These are phyloP conservation scores for Besnoitia besnoiti DNA, from an alignment of 169 alveolate species.

Conservation along the genomic window DNA sequence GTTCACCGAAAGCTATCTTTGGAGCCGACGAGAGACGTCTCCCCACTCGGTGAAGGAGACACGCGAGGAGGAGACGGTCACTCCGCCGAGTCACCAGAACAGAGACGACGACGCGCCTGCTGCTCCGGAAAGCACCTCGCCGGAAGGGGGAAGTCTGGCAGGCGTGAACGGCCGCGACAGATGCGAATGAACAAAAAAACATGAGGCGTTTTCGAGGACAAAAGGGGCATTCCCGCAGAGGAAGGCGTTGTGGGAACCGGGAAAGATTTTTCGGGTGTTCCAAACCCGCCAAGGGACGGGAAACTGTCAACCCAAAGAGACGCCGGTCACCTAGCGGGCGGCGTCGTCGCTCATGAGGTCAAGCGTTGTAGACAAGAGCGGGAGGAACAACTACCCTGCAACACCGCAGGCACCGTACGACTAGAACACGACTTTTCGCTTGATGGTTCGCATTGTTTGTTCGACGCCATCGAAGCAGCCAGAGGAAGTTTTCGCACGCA, in stretches of 20 bases:
- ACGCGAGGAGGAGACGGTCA: not conserved
- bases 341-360: not conserved
- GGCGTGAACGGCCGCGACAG: not conserved
- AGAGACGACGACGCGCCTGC: not conserved
- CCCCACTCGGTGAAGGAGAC: too few species aligned
- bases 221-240: too few species aligned
- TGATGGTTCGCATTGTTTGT: too few species aligned
- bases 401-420: not conserved
- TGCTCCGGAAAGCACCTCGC: not conserved
- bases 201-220: too few species aligned
- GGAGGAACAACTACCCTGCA: not conserved
- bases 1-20: too few species aligned
- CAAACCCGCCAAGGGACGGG: not conserved
- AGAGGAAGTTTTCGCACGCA: not conserved
- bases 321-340: not conserved
- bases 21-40: too few species aligned
- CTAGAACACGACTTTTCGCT: not conserved
- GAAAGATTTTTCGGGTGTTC: not conserved
- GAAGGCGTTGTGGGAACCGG: not conserved
- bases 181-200: not conserved
- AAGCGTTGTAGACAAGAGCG: not conserved
- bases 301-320: not conserved
- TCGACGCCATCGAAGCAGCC: not conserved
- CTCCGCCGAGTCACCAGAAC: not conserved
- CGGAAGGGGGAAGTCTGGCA: not conserved